Base-by-base conservation (phyloP, 495 filamentous ascomycete species). In the Neurospora cerealis region DNA sequence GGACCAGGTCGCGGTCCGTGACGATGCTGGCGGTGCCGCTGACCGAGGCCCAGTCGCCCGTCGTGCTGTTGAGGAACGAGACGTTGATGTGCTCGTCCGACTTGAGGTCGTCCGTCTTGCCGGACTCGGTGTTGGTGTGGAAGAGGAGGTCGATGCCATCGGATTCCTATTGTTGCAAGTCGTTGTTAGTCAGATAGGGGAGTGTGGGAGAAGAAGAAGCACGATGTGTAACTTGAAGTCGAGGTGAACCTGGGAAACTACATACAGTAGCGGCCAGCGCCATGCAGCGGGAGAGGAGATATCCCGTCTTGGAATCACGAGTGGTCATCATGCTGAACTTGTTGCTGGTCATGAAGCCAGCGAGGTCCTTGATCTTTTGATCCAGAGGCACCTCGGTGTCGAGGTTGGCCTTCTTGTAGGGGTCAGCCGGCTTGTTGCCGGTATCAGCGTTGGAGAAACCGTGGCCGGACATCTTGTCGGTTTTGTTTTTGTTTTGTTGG, bases 61-160 rank as follows among this genome's bases (percentile, higher is more conserved):
- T 89, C 46, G 87, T 89, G 74, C 80, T 83, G 82, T 93, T 92
- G 75, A 94, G 85, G 88, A 98, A 98, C 70, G 90, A 89, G 80
- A 97, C 88, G 85, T 97, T 97, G 80, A 92, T 88, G 80, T 94
- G 89, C 0, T 89, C 86, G 84, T 97, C 91, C 48, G 48, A 21
- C 83, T 83, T 83, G 19, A 98, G 87, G 79, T 97, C 94, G 82
- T 93, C 87, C 15, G 93, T 95, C 85, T 98, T 97, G 82, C 93
- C 92, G 42, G 93, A 94, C 80, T 96, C 93, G 74, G 93, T 93
- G 85, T 97, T 97, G 76, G 94, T 93, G 85, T 96, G 91, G 88
- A 98, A 97, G 82, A 97, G 87, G 69, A 97, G 89, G 81, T 97
- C 94, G 70, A 96, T 88, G 78, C 91, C 91, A 75, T 90, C 89